These are phyloP conservation scores for Phaseolus coccineus DNA, from an alignment of 331 rosid species.

Conservation along the genomic window DNA sequence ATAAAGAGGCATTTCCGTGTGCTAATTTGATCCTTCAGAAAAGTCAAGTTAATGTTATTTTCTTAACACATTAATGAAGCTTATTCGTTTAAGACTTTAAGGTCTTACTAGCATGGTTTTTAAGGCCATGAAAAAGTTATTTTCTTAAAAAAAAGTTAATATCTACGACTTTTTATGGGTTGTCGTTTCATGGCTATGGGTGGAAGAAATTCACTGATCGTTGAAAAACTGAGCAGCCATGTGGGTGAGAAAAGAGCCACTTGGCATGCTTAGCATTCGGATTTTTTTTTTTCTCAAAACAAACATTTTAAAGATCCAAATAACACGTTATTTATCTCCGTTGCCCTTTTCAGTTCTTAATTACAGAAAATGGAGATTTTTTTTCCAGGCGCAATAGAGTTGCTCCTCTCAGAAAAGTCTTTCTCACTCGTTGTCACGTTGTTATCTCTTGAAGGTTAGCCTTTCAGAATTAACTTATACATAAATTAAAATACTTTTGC, in stretches of 20 bases:
- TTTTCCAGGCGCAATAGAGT: no score
- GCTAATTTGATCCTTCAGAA: constrained; percentile 27
- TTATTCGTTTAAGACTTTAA: background rate
- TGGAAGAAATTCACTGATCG: background rate
- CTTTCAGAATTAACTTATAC: no score
- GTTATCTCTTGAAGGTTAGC: no score
- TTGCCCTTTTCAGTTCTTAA: background rate
- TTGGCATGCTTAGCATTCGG: background rate
- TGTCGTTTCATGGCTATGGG: background rate
- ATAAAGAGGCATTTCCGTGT: background rate
- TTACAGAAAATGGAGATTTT: no score
- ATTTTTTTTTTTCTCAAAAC: background rate
- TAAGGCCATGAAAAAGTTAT: constrained; percentile 22
- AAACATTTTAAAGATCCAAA: background rate
- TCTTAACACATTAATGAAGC: background rate
- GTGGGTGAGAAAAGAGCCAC: background rate
- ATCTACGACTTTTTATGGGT: background rate
- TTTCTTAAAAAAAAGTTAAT: no score
- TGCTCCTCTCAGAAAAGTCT: no score
- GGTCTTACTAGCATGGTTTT: background rate
- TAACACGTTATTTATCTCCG: background rate
- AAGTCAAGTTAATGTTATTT: constrained; percentile 31
- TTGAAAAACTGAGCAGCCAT: background rate
- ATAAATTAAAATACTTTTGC: no score
- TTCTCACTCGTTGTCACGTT: no score